phyloP scores from a whole-genome alignment of 2,329 filamentous ascomycete genomes.

The Coleophoma cylindrospora region DNA sequence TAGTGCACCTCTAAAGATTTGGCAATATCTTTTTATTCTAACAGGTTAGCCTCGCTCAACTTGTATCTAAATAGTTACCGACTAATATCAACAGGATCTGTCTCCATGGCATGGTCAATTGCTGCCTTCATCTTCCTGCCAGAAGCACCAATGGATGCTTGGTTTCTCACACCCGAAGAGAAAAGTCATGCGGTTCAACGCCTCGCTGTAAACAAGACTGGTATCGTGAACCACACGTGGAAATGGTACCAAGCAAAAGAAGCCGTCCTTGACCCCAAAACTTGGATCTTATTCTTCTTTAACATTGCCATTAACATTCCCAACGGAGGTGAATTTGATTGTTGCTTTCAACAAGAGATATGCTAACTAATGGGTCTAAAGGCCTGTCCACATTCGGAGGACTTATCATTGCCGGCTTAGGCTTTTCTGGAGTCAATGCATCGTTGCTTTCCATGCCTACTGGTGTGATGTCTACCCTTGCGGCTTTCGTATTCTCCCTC shows the following conservation, averaged over 20 bases:
- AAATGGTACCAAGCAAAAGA: slow-evolving; percentile 42
- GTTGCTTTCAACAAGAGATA: no score
- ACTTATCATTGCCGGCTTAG: slow-evolving; percentile 29
- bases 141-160: slow-evolving; percentile 39
- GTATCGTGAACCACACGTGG: slow-evolving; percentile 43
- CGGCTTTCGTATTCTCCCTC: slow-evolving; percentile 26
- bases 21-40: slow-evolving; percentile 11
- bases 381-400: slow-evolving; percentile 32
- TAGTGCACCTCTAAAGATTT: slow-evolving; percentile 5
- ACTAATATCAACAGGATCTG: slow-evolving; percentile 12
- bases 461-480: slow-evolving; percentile 35
- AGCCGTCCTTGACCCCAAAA: slow-evolving; percentile 32
- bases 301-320: slow-evolving; percentile 27
- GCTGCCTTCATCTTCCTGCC: slow-evolving; percentile 39
- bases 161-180: slow-evolving; percentile 30
- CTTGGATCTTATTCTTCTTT: slow-evolving; percentile 20
- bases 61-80: neutral
- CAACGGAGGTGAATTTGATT: slow-evolving; percentile 21
- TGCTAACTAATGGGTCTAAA: no score
- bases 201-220: slow-evolving; percentile 48
- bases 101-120: slow-evolving; percentile 20
- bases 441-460: slow-evolving; percentile 54
- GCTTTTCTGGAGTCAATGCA: slow-evolving; percentile 25
- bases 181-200: slow-evolving; percentile 41
- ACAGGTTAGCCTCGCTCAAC: neutral